Base-by-base conservation (phyloP, 2,329 filamentous ascomycete species). In the Chlorencoelia australis region DNA sequence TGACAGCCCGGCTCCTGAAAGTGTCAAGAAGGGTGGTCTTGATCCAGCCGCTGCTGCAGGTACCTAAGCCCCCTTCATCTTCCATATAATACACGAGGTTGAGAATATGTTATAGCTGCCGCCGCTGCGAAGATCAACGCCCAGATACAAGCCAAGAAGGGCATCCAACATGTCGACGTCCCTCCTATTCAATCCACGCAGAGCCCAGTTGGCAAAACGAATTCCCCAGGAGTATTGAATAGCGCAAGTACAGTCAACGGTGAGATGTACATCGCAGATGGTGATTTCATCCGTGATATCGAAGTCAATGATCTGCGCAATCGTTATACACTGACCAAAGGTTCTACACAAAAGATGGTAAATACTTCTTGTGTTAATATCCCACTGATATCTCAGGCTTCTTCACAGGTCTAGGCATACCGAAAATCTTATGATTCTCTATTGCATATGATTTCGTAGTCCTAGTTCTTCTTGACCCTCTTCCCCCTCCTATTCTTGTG, bases 271-370 rank as follows among this genome's bases (percentile, higher is more conserved):
- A 82, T 94, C 52, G 82, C 88, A 44, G 91, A 96, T 59, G 91
- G 91, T 53, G 91, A 98, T 64, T 96, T 84, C 60, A 96, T 98
- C 65, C 91, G 93, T 63, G 91, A 98, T 57, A 94, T 98, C 56
- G 91, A 96, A 68, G 86, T 98, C 68, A 98, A 98, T 62, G 89
- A 96, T 63, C 66, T 96, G 56, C 82, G 89, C 47, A 98, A 96
- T 60, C 84, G 89, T 53, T 98, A 98, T 63, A 82, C 88, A 60
- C 73, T 98, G 66, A 98, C 89, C 47, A 96, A 95, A 69, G 87
- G 88, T 56, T 83, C 86, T 54, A 94, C 87, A 49, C 91, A 96
- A 71, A 94, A 94, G 76, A 94, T 91, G 89, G 91, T 98, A 95
- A 94, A 82, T 88, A 80, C 64, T 64, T 73, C 75, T 72, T 71